Percentiles rank a stretch among this genome's conserved stretches.
These are phyloP conservation scores for Lentinula sp. DNA, from an alignment of 768 basidiomycete genomes.

Conservation along the genomic window DNA sequence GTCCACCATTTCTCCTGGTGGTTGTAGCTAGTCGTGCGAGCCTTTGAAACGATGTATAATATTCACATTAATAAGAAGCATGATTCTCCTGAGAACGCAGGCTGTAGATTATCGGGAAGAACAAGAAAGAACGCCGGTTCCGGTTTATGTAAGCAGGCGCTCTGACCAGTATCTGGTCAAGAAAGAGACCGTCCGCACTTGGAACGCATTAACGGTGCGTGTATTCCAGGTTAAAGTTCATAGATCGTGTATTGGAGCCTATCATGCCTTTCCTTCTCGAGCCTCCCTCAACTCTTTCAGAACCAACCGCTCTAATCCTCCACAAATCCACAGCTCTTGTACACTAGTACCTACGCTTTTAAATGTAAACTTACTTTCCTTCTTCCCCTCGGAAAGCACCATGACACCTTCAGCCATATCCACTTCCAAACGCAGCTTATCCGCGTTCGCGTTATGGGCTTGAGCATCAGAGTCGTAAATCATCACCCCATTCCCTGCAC, in stretches of 20 bases:
- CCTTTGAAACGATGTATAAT: neutral
- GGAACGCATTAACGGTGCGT: no score
- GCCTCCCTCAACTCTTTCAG: conserved; percentile 42
- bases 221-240: no score
- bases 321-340: conserved; percentile 96
- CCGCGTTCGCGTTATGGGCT: conserved; percentile 7
- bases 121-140: no score
- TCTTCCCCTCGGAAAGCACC: conserved; percentile 39
- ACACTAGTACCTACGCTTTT: conserved; percentile 87
- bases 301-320: conserved; percentile 90
- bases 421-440: conserved; percentile 58
- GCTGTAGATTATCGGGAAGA: no score
- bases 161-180: no score
- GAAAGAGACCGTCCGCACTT: no score
- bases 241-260: no score
- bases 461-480: conserved; percentile 30
- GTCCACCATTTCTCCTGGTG: neutral
- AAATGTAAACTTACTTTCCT: conserved; percentile 53
- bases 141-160: no score
- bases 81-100: neutral
- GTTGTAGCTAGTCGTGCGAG: neutral
- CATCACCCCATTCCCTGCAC: conserved; percentile 75
- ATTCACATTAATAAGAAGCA: neutral
- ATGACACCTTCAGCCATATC: conserved; percentile 70
- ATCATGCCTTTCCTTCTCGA: neutral